Evolutionary conservation across 768 basidiomycete species (phyloP).

Genomic region (Mrakia blollopis): DNA sequence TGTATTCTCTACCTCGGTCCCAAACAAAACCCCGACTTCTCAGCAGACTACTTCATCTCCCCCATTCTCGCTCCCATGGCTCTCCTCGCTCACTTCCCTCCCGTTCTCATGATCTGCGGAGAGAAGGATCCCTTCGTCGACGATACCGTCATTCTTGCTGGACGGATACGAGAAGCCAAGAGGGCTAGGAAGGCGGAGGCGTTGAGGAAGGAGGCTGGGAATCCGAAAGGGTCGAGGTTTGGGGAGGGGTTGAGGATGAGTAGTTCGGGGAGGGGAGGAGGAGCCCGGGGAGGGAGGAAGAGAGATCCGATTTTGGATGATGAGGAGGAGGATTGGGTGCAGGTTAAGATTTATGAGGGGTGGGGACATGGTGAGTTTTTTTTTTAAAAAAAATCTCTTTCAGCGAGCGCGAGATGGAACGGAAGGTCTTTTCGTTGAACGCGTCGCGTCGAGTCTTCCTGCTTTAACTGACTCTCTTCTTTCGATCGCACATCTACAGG

Average conservation of each 20-base stretch:
- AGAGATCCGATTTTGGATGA: constrained; percentile 50
- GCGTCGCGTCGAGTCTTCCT: not conserved
- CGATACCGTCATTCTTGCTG: constrained; percentile 82
- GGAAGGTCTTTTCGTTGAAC: not conserved
- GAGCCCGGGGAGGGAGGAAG: not conserved
- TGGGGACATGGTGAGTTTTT: constrained; percentile 51
- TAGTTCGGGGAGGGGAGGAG: constrained; percentile 33
- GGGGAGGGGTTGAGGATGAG: constrained; percentile 65
- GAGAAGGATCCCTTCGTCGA: constrained; percentile 96
- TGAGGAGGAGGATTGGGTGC: constrained; percentile 90
- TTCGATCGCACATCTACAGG: constrained; percentile 53
- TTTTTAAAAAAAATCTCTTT: not conserved
- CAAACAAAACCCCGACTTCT: constrained; percentile 86
- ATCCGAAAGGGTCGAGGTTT: constrained; percentile 43
- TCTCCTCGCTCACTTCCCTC: constrained; percentile 87
- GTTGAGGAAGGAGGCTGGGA: constrained; percentile 57
- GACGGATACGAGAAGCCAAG: constrained; percentile 91
- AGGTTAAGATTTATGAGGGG: constrained; percentile 84
- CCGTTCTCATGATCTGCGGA: constrained; percentile 79
- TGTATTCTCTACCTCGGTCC: constrained; percentile 95
- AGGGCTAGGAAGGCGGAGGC: constrained; percentile 71
- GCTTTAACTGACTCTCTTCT: not conserved
- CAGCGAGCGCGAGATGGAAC: too few species aligned
- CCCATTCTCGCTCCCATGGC: constrained; percentile 81
- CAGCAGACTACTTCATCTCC: constrained; percentile 90